phyloP scores from a whole-genome alignment of 1,284 basidiomycete genomes.

The Paramarasmius palmivorus region DNA sequence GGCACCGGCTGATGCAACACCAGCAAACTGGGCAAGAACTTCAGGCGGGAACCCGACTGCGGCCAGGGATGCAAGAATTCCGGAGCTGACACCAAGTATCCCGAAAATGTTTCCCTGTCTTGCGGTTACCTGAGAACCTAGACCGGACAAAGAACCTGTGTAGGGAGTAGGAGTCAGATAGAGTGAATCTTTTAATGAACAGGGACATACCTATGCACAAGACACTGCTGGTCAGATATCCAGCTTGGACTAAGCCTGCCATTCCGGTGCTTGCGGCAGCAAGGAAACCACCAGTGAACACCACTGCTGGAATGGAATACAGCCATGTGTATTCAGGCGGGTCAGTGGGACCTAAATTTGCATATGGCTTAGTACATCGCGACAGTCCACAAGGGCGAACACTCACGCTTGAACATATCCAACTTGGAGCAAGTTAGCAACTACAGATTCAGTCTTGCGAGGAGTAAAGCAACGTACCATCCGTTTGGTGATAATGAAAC shows the following conservation, averaged over 20 bases:
- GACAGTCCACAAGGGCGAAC: constrained; percentile 5
- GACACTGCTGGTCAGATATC: constrained; percentile 79
- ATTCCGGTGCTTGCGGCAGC: constrained; percentile 79
- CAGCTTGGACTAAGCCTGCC: constrained; percentile 83
- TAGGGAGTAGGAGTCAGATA: constrained; percentile 5
- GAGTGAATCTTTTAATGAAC: neutral
- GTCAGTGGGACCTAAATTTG: constrained; percentile 63
- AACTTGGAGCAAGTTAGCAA: constrained; percentile 26
- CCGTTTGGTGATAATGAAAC: constrained; percentile 81
- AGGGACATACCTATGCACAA: constrained; percentile 70
- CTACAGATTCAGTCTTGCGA: neutral
- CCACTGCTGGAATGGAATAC: constrained; percentile 73
- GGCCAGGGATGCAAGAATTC: constrained; percentile 75
- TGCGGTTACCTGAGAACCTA: constrained; percentile 76
- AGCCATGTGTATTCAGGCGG: constrained; percentile 85
- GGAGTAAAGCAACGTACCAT: constrained; percentile 46
- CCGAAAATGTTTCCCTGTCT: constrained; percentile 83
- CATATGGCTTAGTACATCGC: neutral
- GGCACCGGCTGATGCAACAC: constrained; percentile 70
- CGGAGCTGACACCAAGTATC: constrained; percentile 78
- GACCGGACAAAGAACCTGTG: constrained; percentile 71
- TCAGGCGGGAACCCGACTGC: constrained; percentile 81
- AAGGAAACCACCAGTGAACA: constrained; percentile 81
- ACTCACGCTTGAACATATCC: constrained; percentile 83
- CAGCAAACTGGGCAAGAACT: constrained; percentile 76